Base-by-base conservation (phyloP, 2,329 filamentous ascomycete genomes). In the Plenodomus lindquistii region DNA sequence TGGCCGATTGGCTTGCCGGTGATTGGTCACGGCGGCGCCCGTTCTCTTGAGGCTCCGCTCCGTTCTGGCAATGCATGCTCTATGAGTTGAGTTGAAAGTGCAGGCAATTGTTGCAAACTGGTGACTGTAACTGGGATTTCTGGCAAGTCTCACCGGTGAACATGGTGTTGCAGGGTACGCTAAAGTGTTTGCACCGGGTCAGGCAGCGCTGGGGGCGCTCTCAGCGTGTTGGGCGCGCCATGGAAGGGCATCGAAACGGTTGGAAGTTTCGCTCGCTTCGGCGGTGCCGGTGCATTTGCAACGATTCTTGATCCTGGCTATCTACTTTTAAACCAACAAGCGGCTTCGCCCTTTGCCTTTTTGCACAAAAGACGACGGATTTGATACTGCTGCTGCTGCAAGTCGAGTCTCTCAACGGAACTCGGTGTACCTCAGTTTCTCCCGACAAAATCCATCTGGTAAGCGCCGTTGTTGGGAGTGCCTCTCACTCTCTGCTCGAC, bases 201-300 rank as follows among this genome's bases (percentile, higher is more conserved):
- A 40, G 38, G 27, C 40, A 36, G 4, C 27, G 6, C 6, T 4
- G 4, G 17, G 39, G 38, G 47, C 54, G 36, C 45, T 36, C 53
- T 62, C 50, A 65, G 27, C 63, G 68, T 62, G 55, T 60, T 52
- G 56, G 60, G 55, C 53, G 54, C 48, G 51, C 54, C 41, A 58
- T 70, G 57, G 69, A 72, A 72, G 41, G 48, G 45, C 55, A 54
- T 70, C 51, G 69, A 72, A 72, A 54, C 57, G 37, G 27, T 61
- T 60, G 55, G 67, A 72, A 71, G 51, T 58, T 71, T 69, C 63
- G 62, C 42, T 57, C 55, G 60, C 61, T n/a, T 67, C 66, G 68
- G 67, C 66, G 62, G 64, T 57, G 62, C 44, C 57, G 54, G 55
- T 54, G 57, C 52, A 66, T 65, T 65, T 62, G 55, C 60, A 57